Evolutionary conservation across 1,139 yeast species (phyloP).

Genomic region (Candida neerlandica): DNA sequence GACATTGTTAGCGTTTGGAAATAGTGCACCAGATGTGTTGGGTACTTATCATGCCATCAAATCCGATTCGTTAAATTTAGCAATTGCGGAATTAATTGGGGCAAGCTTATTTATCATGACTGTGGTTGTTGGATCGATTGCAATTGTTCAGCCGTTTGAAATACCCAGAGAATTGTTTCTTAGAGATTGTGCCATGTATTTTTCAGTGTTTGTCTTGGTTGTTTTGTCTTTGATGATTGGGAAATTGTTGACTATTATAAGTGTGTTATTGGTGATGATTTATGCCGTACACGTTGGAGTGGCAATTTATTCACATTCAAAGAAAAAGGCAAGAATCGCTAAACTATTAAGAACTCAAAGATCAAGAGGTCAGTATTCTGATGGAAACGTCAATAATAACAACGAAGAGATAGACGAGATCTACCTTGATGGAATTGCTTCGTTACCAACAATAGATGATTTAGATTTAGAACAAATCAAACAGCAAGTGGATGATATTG

Average conservation of each 20-base stretch:
- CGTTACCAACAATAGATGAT: constrained; percentile 38
- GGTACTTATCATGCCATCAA: constrained; percentile 82
- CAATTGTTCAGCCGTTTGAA: constrained; percentile 64
- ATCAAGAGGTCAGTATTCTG: constrained; percentile 29
- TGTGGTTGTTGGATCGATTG: constrained; percentile 76
- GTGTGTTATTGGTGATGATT: constrained; percentile 49
- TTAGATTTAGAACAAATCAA: constrained; percentile 25
- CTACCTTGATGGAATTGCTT: constrained; percentile 25
- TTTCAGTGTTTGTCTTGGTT: constrained; percentile 46
- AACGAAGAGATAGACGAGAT: constrained; percentile 24
- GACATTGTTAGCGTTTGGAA: constrained; percentile 86
- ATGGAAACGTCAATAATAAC: constrained; percentile 10
- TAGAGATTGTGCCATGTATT: constrained; percentile 59
- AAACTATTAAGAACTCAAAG: constrained; percentile 28
- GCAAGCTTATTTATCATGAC: constrained; percentile 80
- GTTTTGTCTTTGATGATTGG: constrained; percentile 47
- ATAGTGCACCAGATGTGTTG: constrained; percentile 88
- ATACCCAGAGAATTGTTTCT: constrained; percentile 53
- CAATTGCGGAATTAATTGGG: constrained; percentile 86
- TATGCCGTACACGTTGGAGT: constrained; percentile 58
- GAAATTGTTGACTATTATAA: constrained; percentile 44
- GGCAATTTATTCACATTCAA: constrained; percentile 35
- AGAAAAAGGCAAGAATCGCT: constrained; percentile 22
- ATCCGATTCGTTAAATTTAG: constrained; percentile 68
- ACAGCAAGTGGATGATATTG: constrained; percentile 23